Conservation (phyloP, 1,284 basidiomycete species). For the Puccinia polysora region DNA sequence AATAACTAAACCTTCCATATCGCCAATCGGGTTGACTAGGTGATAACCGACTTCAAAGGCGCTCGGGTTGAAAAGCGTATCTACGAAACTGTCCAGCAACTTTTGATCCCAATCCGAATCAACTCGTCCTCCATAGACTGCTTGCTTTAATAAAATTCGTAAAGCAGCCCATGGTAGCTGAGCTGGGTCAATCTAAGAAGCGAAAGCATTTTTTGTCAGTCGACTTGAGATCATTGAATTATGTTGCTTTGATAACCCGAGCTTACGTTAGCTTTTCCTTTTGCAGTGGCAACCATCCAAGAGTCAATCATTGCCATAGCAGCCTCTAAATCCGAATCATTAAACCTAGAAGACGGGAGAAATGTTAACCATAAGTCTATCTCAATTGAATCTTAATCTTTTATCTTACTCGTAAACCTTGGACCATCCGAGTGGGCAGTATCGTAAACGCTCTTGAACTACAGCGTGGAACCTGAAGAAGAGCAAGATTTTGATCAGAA, state of each 20-base stretch:
- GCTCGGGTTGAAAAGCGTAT: constrained; percentile 73
- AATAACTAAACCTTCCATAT: constrained; percentile 61
- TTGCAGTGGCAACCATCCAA: constrained; percentile 74
- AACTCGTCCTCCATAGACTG: constrained; percentile 80
- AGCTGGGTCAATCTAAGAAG: constrained; percentile 61
- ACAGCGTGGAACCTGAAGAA: constrained; percentile 71
- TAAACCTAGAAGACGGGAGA: constrained; percentile 59
- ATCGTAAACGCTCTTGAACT: constrained; percentile 88
- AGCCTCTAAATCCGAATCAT: constrained; percentile 89
- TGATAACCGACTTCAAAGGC: constrained; percentile 89
- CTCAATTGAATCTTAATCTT: background rate
- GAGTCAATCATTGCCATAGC: constrained; percentile 83
- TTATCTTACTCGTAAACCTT: constrained; percentile 69
- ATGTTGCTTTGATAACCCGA: too few relatives aligned
- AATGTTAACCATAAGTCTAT: background rate
- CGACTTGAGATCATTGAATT: background rate
- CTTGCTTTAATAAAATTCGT: constrained; percentile 82
- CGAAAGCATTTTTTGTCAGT: background rate
- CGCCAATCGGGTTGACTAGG: constrained; percentile 63
- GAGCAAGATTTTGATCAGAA: background rate
- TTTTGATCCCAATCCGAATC: constrained; percentile 90
- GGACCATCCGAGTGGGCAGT: constrained; percentile 89
- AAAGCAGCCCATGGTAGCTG: constrained; percentile 89
- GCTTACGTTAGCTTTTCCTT: constrained; percentile 74
- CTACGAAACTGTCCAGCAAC: constrained; percentile 84